Evolutionary conservation across 2,329 filamentous ascomycete species (phyloP), one percentile per base, ranked within the genome.

Genomic region (Colletotrichum eleusines): DNA sequence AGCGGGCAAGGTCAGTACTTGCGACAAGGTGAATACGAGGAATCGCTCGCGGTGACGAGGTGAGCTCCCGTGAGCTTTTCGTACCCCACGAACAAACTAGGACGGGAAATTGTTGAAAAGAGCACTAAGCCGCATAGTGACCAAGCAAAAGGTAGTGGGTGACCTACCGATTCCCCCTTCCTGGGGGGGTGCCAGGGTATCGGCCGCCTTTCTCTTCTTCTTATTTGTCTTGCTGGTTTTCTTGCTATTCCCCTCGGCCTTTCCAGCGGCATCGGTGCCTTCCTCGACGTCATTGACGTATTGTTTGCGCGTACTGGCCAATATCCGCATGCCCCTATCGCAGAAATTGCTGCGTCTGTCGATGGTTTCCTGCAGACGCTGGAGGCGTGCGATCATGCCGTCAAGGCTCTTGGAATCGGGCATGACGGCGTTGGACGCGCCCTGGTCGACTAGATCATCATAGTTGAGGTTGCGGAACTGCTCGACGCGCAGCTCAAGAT

Each of bases 151-250:
- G 53, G 51, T 54, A 23, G 64, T 60, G 51, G 9, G 31, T 23
- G 31, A 71, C 71, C 53, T 67, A 73, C 79, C 64, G 77, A 82
- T 79, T 54, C 75, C 75, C 38, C 75, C 79, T 72, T 92, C 89
- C 71, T 87, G 88, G 11, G 88, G 85, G 69, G 84, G 85, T 69
- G 84, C 84, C 40, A 88, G 82, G 64, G 80, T 84, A 69, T 91
- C 89, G 9, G 88, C 84, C 31, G 91, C 92, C 81, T 94, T 94
- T 78, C 92, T 90, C 84, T 93, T 94, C 85, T 93, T 94, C 74
- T 92, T 87, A 79, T 95, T 71, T 20, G 69, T 71, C 53, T 88
- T 88, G 28, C 82, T 80, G 63, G 85, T 84, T 58, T 78, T 76
- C 71, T 80, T 80, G 72, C 84, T 84, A 54, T 88, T 87, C 35